Base-by-base conservation (phyloP, 805 yeast genomes). In the Metschnikowia arizonensis region DNA sequence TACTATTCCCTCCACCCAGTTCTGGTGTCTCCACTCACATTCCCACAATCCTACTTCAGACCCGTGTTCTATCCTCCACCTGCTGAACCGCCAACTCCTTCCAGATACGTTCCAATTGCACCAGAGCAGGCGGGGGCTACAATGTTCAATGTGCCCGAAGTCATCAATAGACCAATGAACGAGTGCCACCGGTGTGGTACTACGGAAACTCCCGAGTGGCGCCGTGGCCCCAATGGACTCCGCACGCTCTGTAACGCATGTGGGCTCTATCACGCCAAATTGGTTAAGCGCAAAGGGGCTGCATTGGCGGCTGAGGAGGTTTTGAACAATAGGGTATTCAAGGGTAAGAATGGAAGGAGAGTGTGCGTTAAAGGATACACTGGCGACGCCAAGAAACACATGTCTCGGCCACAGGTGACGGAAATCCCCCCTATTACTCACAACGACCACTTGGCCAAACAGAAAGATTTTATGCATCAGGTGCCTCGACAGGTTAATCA, bases 161-260 rank as follows among this genome's bases (percentile, higher is more conserved):
- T 54, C 18, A 43, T 50, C 32, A 49, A 48, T 40, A 50, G 48
- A 46, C 62, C 64, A 26, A 57, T 55, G 43, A 67, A 69, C 48
- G 65, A 63, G 49, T 71, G 76, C 45, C 75, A 71, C 45, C 54
- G 76, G 26, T 71, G 76, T 48, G 75, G 74, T 12, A 70, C 74
- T 29, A 69, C 74, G 1, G 75, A 71, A 46, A 69, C 74, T 1
- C 74, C 73, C 5, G 74, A 69, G 52, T 69, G 74, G 74, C 56
- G 74, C 43, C 56, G 73, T 36, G 74, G 74, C 3, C 74, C 74
- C 9, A 66, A 68, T 36, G 74, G 74, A 1, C 71, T 67, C n/a
- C 55, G 73, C n/a, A 69, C 74, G 0, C 58, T 69, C 34, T 69
- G 74, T 48, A 69, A 69, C 48, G 74, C 74, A 1, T 69, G 74